These are phyloP conservation scores for Cercospora citrullina DNA, from an alignment of 2,329 filamentous ascomycete species.

Conservation along the genomic window DNA sequence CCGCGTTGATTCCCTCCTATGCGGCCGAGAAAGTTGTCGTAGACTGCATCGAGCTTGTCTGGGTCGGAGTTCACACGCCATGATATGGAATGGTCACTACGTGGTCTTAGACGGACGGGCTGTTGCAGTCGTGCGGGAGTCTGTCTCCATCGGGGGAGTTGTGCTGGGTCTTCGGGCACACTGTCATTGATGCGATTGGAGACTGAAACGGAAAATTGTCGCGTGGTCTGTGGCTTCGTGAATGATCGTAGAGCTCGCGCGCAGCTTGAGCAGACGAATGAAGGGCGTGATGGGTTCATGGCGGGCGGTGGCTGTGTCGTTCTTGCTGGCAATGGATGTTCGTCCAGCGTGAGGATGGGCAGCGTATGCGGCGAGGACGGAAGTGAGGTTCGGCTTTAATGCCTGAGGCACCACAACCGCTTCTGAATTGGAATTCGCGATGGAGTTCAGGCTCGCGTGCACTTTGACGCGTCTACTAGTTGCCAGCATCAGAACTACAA, in stretches of 20 bases:
- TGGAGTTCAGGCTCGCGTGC: slow-evolving; percentile 3
- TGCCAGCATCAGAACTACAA: neutral
- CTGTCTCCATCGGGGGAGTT: slow-evolving; percentile 52
- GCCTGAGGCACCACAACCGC: neutral
- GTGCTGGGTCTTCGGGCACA: slow-evolving; percentile 28
- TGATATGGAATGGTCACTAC: slow-evolving; percentile 53
- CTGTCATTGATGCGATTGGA: slow-evolving; percentile 23
- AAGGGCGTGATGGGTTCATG: slow-evolving; percentile 28
- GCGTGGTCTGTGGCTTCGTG: slow-evolving; percentile 8
- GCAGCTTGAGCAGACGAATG: slow-evolving; percentile 38
- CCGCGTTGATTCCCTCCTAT: slow-evolving; percentile 40
- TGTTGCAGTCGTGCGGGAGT: slow-evolving; percentile 52
- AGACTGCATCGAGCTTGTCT: slow-evolving; percentile 71
- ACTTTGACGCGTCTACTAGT: neutral
- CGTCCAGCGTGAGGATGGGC: neutral
- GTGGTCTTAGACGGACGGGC: slow-evolving; percentile 56
- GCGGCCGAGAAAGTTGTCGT: slow-evolving; percentile 70
- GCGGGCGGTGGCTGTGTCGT: neutral
- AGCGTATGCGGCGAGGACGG: neutral
- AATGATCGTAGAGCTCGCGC: slow-evolving; percentile 28
- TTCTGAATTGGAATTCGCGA: neutral
- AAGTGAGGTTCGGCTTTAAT: neutral
- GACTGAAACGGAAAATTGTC: slow-evolving; percentile 20
- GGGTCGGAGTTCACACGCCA: slow-evolving; percentile 77
- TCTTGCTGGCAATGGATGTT: neutral